Evolutionary conservation across 768 basidiomycete genomes (phyloP).

Genomic region (Leucogyrophana mollusca): DNA sequence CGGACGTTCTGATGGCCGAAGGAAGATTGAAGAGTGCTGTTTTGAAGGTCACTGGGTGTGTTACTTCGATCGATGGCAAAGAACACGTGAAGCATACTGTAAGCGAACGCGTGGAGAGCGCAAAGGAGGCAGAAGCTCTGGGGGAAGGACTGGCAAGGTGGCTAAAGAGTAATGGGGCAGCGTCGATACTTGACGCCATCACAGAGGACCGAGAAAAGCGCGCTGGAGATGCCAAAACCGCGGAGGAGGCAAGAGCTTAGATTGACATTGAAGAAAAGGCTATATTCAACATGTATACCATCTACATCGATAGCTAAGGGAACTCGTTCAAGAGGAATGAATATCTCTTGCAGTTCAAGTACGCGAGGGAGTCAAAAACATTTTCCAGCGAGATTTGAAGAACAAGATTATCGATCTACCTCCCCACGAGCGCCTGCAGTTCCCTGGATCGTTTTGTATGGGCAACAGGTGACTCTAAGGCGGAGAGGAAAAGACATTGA

Average conservation of each 20-base stretch:
- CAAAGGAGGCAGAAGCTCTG: constrained; percentile 63
- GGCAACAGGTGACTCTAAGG: constrained; percentile 73
- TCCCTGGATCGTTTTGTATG: constrained; percentile 37
- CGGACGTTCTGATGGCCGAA: constrained; percentile 26
- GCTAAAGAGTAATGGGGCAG: constrained; percentile 71
- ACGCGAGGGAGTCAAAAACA: constrained; percentile 2
- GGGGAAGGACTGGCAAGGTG: constrained; percentile 65
- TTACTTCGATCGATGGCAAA: constrained; percentile 78
- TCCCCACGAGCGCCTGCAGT: constrained; percentile 70
- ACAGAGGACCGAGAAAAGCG: constrained; percentile 59
- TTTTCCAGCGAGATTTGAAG: constrained; percentile 13
- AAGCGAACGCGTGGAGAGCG: constrained; percentile 46
- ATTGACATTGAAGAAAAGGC: too few relatives aligned
- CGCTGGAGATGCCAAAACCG: constrained; percentile 38
- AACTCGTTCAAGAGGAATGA: neutral
- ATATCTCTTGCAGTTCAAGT: constrained; percentile 8
- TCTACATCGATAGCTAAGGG: neutral
- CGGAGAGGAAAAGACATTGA: constrained; percentile 48
- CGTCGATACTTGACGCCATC: constrained; percentile 80
- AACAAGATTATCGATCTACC: constrained; percentile 43
- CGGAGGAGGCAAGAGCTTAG: constrained; percentile 25
- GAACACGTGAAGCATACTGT: constrained; percentile 69
- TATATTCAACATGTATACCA: neutral
- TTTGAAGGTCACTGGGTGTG: constrained; percentile 73
- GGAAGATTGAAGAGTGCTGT: constrained; percentile 21